These are phyloP conservation scores for Firmiana major DNA, from an alignment of 345 rosid genomes.

Conservation along the genomic window DNA sequence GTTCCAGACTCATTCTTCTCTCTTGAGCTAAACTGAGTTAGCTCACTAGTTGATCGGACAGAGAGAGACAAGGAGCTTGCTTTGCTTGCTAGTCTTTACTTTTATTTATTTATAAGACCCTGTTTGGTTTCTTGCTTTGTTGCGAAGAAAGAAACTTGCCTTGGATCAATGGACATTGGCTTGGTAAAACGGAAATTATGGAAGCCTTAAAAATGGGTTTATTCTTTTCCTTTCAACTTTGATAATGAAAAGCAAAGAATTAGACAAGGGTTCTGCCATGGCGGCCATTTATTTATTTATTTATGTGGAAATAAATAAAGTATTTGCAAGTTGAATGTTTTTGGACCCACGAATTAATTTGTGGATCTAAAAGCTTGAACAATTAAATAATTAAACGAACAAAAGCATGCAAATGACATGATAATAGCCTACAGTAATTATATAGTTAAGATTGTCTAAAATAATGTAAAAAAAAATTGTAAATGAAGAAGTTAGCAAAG, in stretches of 20 bases:
- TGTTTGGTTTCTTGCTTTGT: conserved; percentile 10
- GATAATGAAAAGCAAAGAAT: neutral
- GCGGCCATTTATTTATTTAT: neutral
- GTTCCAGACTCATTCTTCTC: conserved; percentile 65
- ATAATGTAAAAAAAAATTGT: too few species aligned
- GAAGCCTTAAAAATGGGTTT: neutral
- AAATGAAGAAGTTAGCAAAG: too few species aligned
- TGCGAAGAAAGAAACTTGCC: conserved; percentile 1
- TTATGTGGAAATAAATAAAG: neutral
- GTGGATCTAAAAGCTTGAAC: neutral
- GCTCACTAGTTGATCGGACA: conserved; percentile 5
- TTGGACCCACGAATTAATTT: conserved; percentile 1
- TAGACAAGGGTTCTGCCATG: neutral
- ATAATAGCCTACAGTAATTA: neutral
- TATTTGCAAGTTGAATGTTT: neutral
- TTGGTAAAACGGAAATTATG: neutral
- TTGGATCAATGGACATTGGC: neutral
- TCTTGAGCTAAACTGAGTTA: conserved; percentile 14
- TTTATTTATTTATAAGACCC: neutral
- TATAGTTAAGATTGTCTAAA: too few species aligned
- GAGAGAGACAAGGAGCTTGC: conserved; percentile 14
- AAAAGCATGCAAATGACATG: neutral
- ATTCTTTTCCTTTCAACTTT: neutral
- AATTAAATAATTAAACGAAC: neutral
- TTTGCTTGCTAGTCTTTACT: neutral